These are phyloP conservation scores for Mimosa pudica DNA, from an alignment of 306 rosid genomes.

Conservation along the genomic window DNA sequence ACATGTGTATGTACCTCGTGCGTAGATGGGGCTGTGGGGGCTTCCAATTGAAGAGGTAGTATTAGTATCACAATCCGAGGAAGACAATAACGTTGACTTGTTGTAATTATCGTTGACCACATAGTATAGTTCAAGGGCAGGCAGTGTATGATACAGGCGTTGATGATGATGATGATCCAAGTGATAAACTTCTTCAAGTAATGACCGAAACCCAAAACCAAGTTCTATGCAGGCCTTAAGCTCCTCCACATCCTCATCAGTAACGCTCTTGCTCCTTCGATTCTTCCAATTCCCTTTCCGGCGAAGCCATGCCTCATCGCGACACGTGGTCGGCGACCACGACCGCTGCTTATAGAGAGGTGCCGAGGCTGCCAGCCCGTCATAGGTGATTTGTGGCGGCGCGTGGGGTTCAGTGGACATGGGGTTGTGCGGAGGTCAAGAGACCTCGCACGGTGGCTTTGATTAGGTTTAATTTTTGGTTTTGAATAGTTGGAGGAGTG, in stretches of 20 bases:
- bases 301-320: slow-evolving; percentile 93
- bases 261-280: slow-evolving; percentile 79
- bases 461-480: slow-evolving; percentile 25
- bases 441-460: slow-evolving; percentile 73
- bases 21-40: slow-evolving; percentile 61
- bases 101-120: slow-evolving; percentile 77
- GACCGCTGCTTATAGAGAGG: slow-evolving; percentile 83
- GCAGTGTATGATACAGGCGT: slow-evolving; percentile 76
- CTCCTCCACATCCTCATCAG: slow-evolving; percentile 90
- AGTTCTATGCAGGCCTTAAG: slow-evolving; percentile 91
- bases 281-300: slow-evolving; percentile 69
- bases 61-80: slow-evolving; percentile 59
- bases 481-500: slow-evolving; percentile 6
- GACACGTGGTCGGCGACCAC: slow-evolving; percentile 83
- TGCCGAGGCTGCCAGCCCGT: neutral
- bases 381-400: neutral
- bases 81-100: slow-evolving; percentile 42
- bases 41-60: slow-evolving; percentile 59
- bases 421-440: slow-evolving; percentile 76
- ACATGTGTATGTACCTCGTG: slow-evolving; percentile 39
- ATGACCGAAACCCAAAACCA: slow-evolving; percentile 81
- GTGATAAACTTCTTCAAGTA: slow-evolving; percentile 49
- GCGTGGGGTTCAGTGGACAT: slow-evolving; percentile 41
- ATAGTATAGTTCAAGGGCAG: slow-evolving; percentile 79
- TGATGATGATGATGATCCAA: slow-evolving; percentile 58